phyloP scores from a whole-genome alignment of 2,329 filamentous ascomycete genomes.

The Westerdykella sp. region DNA sequence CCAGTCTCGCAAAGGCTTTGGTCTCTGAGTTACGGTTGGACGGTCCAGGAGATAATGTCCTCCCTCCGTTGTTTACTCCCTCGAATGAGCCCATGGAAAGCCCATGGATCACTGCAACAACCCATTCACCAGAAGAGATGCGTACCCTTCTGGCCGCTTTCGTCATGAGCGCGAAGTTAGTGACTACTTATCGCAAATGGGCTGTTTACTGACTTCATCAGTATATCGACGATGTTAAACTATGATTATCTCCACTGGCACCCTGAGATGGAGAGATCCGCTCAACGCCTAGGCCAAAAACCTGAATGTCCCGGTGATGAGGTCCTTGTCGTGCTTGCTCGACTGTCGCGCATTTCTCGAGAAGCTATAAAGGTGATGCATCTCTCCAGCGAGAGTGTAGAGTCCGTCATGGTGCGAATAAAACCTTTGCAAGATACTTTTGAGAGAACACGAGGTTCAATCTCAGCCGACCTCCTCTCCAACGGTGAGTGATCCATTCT shows the following conservation, averaged over 20 bases:
- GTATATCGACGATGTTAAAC: slow-evolving; percentile 14
- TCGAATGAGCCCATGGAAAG: neutral
- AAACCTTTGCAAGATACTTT: no score
- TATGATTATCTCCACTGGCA: slow-evolving; percentile 53
- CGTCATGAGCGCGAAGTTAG: slow-evolving; percentile 38
- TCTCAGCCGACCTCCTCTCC: no score
- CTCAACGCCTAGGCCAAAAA: slow-evolving; percentile 43
- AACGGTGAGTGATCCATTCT: no score
- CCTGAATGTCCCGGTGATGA: slow-evolving; percentile 48
- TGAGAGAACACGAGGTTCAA: no score
- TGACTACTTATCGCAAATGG: slow-evolving; percentile 5
- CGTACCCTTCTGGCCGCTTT: slow-evolving; percentile 47
- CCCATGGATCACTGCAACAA: slow-evolving; percentile 1
- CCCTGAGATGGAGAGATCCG: slow-evolving; percentile 52
- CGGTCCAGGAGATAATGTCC: slow-evolving; percentile 3
- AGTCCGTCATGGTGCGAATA: no score
- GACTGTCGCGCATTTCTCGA: slow-evolving; percentile 23
- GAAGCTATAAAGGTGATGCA: slow-evolving; percentile 13
- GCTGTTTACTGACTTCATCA: slow-evolving; percentile 1
- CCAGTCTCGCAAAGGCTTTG: slow-evolving; percentile 11
- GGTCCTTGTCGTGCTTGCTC: slow-evolving; percentile 42
- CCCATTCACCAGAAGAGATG: slow-evolving; percentile 44
- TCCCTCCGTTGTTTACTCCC: neutral
- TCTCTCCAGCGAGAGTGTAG: no score
- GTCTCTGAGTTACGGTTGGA: slow-evolving; percentile 18